Evolutionary conservation across 768 basidiomycete genomes (phyloP).

Genomic region (Boletus vinaceobasis): DNA sequence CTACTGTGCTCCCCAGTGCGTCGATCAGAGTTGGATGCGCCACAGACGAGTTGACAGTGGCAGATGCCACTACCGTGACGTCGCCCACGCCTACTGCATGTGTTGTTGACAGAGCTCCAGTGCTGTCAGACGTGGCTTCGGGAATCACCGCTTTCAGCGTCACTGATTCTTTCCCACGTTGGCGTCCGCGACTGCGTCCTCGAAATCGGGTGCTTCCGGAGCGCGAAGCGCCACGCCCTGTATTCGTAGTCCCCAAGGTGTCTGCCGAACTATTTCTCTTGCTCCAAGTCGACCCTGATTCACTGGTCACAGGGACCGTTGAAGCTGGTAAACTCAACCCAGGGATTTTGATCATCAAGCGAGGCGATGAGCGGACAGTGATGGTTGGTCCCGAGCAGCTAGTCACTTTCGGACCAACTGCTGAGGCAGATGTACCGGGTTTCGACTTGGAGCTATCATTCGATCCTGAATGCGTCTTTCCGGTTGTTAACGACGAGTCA

Average conservation of each 20-base stretch:
- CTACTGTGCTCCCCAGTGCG: neutral
- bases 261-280: neutral
- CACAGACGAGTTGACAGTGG: neutral
- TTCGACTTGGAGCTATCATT: neutral
- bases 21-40: neutral
- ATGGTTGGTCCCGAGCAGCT: neutral
- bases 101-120: too few species aligned
- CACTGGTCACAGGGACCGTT: neutral
- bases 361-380: neutral
- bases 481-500: neutral
- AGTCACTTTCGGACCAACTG: neutral
- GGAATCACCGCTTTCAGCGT: neutral
- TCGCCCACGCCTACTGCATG: neutral
- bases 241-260: neutral
- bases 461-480: neutral
- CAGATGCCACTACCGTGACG: neutral
- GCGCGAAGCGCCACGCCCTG: neutral
- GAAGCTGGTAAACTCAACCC: neutral
- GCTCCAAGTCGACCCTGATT: neutral
- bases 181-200: neutral
- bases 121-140: neutral
- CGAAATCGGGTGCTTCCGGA: neutral
- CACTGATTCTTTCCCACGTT: neutral
- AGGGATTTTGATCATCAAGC: slow-evolving; percentile 6
- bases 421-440: neutral